These are phyloP conservation scores for Fusarium stilboides DNA, from an alignment of 2,329 filamentous ascomycete genomes.

Conservation along the genomic window DNA sequence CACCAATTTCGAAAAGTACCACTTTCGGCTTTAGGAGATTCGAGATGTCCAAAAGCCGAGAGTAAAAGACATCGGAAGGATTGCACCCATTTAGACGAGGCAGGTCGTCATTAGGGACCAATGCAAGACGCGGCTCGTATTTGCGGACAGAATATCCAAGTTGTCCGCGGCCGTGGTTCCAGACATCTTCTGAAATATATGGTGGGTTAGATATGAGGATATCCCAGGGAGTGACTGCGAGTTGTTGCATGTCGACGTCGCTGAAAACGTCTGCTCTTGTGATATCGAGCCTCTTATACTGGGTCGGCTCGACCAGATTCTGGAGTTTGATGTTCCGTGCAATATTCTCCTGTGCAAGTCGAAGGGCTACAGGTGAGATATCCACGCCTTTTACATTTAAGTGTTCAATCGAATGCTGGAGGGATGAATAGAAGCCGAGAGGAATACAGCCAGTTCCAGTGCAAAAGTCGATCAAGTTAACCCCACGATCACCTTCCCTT, in stretches of 20 bases:
- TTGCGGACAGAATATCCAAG: slow-evolving; percentile 82
- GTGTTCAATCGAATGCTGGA: slow-evolving; percentile 59
- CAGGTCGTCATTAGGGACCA: slow-evolving; percentile 70
- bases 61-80: slow-evolving; percentile 76
- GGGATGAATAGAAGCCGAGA: slow-evolving; percentile 78
- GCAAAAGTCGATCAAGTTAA: slow-evolving; percentile 87
- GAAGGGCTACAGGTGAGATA: slow-evolving; percentile 75
- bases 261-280: slow-evolving; percentile 65
- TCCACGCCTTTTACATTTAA: slow-evolving; percentile 80
- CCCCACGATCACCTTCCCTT: slow-evolving; percentile 33
- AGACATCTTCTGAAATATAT: slow-evolving; percentile 78
- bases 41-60: slow-evolving; percentile 72
- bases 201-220: slow-evolving; percentile 91
- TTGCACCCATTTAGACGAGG: slow-evolving; percentile 52
- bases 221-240: slow-evolving; percentile 61
- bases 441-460: slow-evolving; percentile 94
- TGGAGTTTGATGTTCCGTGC: slow-evolving; percentile 60
- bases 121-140: slow-evolving; percentile 84
- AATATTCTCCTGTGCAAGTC: slow-evolving; percentile 76
- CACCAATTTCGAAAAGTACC: slow-evolving; percentile 80
- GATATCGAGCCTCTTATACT: slow-evolving; percentile 60
- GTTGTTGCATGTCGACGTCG: slow-evolving; percentile 54
- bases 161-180: slow-evolving; percentile 57
- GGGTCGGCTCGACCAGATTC: slow-evolving; percentile 35
- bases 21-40: slow-evolving; percentile 64